phyloP scores from a whole-genome alignment of 2,329 filamentous ascomycete genomes.

The Pseudogymnoascus sp. region DNA sequence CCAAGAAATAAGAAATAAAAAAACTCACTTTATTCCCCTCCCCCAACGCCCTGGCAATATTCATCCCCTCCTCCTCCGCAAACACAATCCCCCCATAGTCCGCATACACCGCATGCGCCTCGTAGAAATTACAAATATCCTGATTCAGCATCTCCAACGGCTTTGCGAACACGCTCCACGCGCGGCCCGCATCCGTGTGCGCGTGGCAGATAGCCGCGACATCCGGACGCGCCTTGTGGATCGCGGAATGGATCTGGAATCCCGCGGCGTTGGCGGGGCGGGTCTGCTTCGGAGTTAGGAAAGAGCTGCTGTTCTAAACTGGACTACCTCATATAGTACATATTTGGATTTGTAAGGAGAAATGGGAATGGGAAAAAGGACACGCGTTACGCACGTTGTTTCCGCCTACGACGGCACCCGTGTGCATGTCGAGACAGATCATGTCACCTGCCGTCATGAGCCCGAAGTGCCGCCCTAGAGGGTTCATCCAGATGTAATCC shows the following conservation, averaged over 20 bases:
- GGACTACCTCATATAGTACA: neutral
- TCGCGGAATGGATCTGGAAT: constrained; percentile 61
- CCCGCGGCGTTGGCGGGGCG: constrained; percentile 60
- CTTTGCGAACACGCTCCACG: constrained; percentile 58
- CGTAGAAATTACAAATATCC: constrained; percentile 58
- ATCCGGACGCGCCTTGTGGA: constrained; percentile 59
- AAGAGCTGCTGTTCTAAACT: neutral
- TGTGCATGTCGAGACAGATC: constrained; percentile 54
- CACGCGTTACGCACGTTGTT: constrained; percentile 35
- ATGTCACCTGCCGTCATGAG: constrained; percentile 58
- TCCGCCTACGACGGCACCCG: constrained; percentile 56
- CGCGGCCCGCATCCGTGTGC: constrained; percentile 58
- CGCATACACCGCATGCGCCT: constrained; percentile 57
- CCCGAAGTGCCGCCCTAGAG: constrained; percentile 56
- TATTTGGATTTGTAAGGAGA: neutral
- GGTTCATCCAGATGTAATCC: constrained; percentile 63
- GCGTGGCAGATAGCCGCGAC: constrained; percentile 62
- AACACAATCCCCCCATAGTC: constrained; percentile 59
- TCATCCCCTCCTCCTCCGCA: constrained; percentile 53
- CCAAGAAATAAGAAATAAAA: neutral
- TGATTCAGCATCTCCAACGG: constrained; percentile 65
- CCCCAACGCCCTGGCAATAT: constrained; percentile 57
- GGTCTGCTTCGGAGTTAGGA: constrained; percentile 21
- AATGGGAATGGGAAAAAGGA: neutral
- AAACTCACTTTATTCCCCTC: constrained; percentile 36